Base-by-base conservation (phyloP, 1,139 yeast species). In the Lodderomyces orthopsilosis region DNA sequence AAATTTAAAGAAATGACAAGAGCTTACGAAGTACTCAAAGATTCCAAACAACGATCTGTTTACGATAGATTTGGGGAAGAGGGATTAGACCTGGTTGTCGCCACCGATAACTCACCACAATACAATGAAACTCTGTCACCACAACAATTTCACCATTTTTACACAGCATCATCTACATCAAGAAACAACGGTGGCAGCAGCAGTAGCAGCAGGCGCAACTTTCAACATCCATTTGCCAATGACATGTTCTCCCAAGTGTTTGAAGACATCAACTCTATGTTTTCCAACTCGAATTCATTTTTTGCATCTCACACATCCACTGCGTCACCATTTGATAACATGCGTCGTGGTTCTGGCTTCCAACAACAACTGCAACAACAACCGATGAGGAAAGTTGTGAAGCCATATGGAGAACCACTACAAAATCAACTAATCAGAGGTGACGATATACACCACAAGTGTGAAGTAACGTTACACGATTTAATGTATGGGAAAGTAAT, bases 21-120 rank as follows among this genome's bases (percentile, higher is more conserved):
- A 40, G 77, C 77, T 1, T 73, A 72, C 50, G 77, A 71, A 52
- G 58, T 72, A 2, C 52, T 73, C 24, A 59, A 61, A 42, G 76
- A 73, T 46, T 48, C 51, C 4, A 57, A 52, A 13, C 51, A 57
- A 23, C 48, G 78, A 26, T 53, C 51, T 13, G 52, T 67, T 0
- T 73, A 73, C 49, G 76, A 73, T 43, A 51, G 47, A 14, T 70
- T 64, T 47, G 78, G 78, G 1, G 62, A 60, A 38, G 63, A 63
- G 0, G 77, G 77, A 1, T 48, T 73, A 6, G 72, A 69, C 35
- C 72, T 74, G 0, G 44, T 57, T 10, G 53, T 51, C 3, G 51
- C 47, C 6, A 27, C 37, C 21, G 40, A 37, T 10, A 8, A 41
- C 26, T 38, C 52, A 37, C 35, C 46, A 35, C 37, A 39, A 19